Evolutionary conservation across 306 rosid species (phyloP).

Genomic region (Medicago lupulina): DNA sequence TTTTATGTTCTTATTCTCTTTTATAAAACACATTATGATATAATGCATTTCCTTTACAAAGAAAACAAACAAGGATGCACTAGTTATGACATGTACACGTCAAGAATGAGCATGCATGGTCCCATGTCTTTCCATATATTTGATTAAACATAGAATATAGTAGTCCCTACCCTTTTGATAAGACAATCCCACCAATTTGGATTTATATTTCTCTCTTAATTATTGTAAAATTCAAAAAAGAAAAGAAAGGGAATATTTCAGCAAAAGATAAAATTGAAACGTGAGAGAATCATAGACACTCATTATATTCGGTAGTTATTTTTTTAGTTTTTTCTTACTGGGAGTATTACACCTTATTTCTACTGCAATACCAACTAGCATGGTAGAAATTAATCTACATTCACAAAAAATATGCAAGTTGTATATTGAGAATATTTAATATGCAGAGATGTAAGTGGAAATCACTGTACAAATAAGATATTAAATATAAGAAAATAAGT

Average conservation of each 20-base stretch:
- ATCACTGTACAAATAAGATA: conserved; percentile 36
- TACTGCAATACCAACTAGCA: neutral
- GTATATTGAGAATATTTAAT: conserved; percentile 17
- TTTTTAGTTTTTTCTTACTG: too few species aligned
- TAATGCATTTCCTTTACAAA: conserved; percentile 28
- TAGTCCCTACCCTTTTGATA: conserved; percentile 37
- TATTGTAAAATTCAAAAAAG: conserved; percentile 12
- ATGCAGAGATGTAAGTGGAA: conserved; percentile 31
- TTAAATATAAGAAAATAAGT: conserved; percentile 14
- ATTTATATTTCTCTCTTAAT: conserved; percentile 34
- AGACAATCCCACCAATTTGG: conserved; percentile 36
- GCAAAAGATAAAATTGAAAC: conserved; percentile 19
- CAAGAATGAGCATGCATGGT: conserved; percentile 33
- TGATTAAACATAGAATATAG: conserved; percentile 47
- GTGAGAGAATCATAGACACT: neutral
- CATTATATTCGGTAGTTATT: neutral
- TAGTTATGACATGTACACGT: conserved; percentile 14
- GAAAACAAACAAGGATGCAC: neutral
- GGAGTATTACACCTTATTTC: neutral
- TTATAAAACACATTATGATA: conserved; percentile 38
- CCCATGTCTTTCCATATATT: conserved; percentile 38
- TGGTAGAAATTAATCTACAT: conserved; percentile 24
- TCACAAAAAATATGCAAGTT: conserved; percentile 6
- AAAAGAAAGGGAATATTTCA: conserved; percentile 34
- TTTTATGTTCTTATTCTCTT: conserved; percentile 38